These are phyloP conservation scores for Phytophthora agathidicida DNA, from an alignment of 352 stramenopile genomes.

Conservation along the genomic window DNA sequence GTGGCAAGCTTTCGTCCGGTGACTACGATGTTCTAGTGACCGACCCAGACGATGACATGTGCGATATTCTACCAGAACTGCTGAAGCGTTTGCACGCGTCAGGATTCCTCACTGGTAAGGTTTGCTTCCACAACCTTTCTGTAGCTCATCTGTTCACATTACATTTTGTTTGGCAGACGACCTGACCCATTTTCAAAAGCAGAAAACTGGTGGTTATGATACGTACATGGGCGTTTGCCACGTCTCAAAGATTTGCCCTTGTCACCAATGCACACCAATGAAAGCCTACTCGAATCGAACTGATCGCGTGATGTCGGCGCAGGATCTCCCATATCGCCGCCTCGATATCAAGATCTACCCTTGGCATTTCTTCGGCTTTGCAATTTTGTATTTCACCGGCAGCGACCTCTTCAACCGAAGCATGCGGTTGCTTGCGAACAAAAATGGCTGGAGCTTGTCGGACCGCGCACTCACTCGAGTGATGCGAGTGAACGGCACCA, in stretches of 20 bases:
- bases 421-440: slow-evolving; percentile 82
- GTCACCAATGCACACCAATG: background rate
- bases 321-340: slow-evolving; percentile 63
- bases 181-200: slow-evolving; percentile 64
- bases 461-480: slow-evolving; percentile 72
- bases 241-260: slow-evolving; percentile 49
- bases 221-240: slow-evolving; percentile 90
- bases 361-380: slow-evolving; percentile 78
- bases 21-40: slow-evolving; percentile 87
- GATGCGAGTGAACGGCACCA: slow-evolving; percentile 58
- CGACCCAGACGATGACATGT: slow-evolving; percentile 69
- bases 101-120: slow-evolving; percentile 69
- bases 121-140: background rate
- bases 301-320: slow-evolving; percentile 7
- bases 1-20: slow-evolving; percentile 69
- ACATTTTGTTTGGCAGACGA: slow-evolving; percentile 46
- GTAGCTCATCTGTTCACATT: slow-evolving; percentile 1
- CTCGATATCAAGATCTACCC: slow-evolving; percentile 91
- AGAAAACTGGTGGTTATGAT: slow-evolving; percentile 63
- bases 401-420: slow-evolving; percentile 92
- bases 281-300: slow-evolving; percentile 1
- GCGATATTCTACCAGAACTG: slow-evolving; percentile 70
- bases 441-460: slow-evolving; percentile 80
- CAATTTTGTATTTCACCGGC: slow-evolving; percentile 91
- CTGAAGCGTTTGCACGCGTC: slow-evolving; percentile 61